Percentiles rank a stretch among this genome's conserved stretches.
Evolutionary conservation across 257 asterid genomes (phyloP).

Genomic region (Verbena officinalis): DNA sequence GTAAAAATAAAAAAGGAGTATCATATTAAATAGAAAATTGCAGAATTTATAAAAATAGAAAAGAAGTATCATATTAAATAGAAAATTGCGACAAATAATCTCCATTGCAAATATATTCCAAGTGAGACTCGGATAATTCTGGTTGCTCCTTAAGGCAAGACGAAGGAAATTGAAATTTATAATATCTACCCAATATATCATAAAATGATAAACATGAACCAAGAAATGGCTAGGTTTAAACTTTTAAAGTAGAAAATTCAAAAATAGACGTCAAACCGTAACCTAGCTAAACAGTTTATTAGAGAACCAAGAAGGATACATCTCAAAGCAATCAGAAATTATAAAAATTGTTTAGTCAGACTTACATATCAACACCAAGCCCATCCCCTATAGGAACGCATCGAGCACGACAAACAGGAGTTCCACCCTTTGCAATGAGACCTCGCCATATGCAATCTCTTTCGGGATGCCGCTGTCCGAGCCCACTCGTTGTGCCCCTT

Average conservation of each 20-base stretch:
- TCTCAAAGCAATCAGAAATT: conserved; percentile 20
- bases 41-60: not conserved
- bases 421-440: conserved; percentile 91
- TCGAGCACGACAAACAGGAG: conserved; percentile 93
- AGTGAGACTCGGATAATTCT: not conserved
- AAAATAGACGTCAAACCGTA: conserved; percentile 2
- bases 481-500: conserved; percentile 43
- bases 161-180: not conserved
- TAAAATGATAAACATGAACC: conserved; percentile 5
- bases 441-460: conserved; percentile 86
- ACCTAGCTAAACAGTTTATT: conserved; percentile 4
- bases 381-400: conserved; percentile 84
- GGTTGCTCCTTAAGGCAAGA: conserved; percentile 10
- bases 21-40: not conserved
- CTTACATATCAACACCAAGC: conserved; percentile 73
- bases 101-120: not conserved
- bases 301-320: conserved; percentile 28
- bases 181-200: conserved; percentile 9
- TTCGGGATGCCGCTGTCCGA: conserved; percentile 51
- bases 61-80: not conserved
- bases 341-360: conserved; percentile 29
- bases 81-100: too few species aligned
- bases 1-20: too few species aligned
- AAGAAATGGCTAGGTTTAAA: not conserved
- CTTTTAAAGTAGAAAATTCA: not conserved